Conservation (phyloP, 345 rosid genomes). For the Euphorbia peplus region DNA sequence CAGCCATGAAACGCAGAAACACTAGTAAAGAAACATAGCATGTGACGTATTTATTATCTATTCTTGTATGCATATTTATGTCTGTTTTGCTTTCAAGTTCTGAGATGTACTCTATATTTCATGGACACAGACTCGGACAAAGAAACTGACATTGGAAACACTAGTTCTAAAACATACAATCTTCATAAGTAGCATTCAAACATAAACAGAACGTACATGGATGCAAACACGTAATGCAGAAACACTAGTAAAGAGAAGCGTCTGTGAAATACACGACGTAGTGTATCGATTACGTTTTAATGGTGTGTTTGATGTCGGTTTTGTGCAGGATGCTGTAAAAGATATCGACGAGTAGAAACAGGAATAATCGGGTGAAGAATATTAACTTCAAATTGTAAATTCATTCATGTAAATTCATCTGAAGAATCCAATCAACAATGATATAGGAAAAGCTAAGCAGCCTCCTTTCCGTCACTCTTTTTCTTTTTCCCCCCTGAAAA, state of each 20-base stretch:
- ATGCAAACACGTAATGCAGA: too few species aligned
- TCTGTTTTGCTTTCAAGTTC: too few species aligned
- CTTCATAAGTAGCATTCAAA: too few species aligned
- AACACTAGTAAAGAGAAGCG: too few species aligned
- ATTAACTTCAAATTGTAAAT: conserved; percentile 12
- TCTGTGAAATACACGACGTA: too few species aligned
- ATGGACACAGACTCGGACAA: too few species aligned
- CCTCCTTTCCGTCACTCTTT: neutral
- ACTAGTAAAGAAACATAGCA: too few species aligned
- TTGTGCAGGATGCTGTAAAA: conserved; percentile 65
- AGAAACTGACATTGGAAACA: too few species aligned
- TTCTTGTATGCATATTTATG: neutral
- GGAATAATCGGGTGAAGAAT: neutral
- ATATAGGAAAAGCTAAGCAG: neutral
- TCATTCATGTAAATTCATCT: conserved; percentile 18
- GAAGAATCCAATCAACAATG: neutral
- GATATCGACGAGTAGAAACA: conserved; percentile 57
- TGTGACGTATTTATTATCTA: neutral
- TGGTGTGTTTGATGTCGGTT: neutral
- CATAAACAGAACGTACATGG: too few species aligned
- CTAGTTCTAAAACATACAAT: too few species aligned
- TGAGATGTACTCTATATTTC: too few species aligned
- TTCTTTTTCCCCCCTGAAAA: neutral
- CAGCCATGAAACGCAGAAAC: too few species aligned
- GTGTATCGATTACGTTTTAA: neutral